Percentiles rank a stretch among this genome's conserved stretches.
phyloP scores from a whole-genome alignment of 306 rosid genomes.

The Cucumis melo region DNA sequence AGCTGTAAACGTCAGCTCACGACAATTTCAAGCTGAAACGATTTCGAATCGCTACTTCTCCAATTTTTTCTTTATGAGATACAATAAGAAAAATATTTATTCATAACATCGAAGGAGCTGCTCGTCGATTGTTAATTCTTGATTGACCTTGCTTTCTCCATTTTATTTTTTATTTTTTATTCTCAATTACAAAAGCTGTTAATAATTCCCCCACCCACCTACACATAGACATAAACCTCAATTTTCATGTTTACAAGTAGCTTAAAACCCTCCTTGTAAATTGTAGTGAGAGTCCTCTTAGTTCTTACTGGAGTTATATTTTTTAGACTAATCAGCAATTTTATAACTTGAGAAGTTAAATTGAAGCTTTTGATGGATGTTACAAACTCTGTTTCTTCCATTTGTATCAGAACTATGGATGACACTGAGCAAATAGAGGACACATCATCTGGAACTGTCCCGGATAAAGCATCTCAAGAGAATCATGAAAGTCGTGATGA shows the following conservation, averaged over 20 bases:
- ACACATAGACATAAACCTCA: background rate
- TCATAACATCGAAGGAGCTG: background rate
- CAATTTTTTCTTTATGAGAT: too few relatives aligned
- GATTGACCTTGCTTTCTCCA: background rate
- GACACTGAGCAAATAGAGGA: conserved; percentile 36
- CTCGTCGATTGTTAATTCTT: background rate
- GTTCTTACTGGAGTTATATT: background rate
- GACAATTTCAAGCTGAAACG: background rate
- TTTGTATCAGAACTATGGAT: conserved; percentile 33
- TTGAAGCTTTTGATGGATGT: background rate
- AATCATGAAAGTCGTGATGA: conserved; percentile 64
- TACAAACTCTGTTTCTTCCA: background rate
- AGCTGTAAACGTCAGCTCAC: background rate
- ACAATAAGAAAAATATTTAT: background rate
- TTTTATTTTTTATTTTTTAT: background rate
- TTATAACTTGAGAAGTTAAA: background rate
- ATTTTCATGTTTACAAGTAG: background rate
- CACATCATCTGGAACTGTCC: conserved; percentile 24
- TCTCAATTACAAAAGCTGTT: background rate
- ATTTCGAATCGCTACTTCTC: background rate
- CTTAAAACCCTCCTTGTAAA: background rate
- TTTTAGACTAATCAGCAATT: background rate
- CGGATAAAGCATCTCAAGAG: conserved; percentile 26
- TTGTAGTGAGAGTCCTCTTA: background rate
- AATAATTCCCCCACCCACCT: background rate